Evolutionary conservation across 805 yeast genomes (phyloP), one percentile per base, ranked within the genome.

Genomic region (Alloascoidea hylecoeti): DNA sequence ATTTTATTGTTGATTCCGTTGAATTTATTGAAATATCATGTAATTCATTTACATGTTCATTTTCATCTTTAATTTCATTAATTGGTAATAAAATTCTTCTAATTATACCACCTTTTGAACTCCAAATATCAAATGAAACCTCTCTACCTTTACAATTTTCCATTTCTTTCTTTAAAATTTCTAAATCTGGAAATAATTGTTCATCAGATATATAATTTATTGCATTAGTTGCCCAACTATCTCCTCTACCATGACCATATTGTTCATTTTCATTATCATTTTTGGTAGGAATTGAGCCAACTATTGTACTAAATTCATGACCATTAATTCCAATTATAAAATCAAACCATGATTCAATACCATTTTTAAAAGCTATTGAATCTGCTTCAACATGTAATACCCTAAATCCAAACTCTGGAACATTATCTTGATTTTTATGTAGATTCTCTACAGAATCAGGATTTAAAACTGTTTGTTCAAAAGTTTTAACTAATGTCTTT

Each of bases 291-390:
- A 13, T 2, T 9, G 16, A 6, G 2, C 32, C 14, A 15, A 56
- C 46, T 14, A 52, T 41, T 18, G 63, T 45, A 14, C 65, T 62
- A 16, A 75, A 49, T 15, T 79, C 81, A 44, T 71, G 78, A 35
- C 82, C 84, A 47, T 89, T 83, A 40, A 86, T 62, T 1, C 81
- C 79, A n/a, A 85, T 67, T 27, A 89, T 73, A 52, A 68, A 89
- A 53, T 89, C 98, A 51, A 89, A 92, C 73, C 84, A 80, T 5
- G 92, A 66, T 56, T 86, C 94, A 18, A 92, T 53, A 2, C 80
- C 82, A 16, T 64, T 60, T 18, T 58, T 63, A 4, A 57, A 55
- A 13, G 70, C 78, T 12, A 60, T 56, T 0, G 80, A 70, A 38
- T 56, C 58, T 19, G 56, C 53, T 28, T 57, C 61, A 2, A 72